A percentile compares a stretch with the other conserved stretches of the same genome.
These are phyloP conservation scores for Alternaria ventricosa DNA, from an alignment of 2,329 filamentous ascomycete species.

Conservation along the genomic window DNA sequence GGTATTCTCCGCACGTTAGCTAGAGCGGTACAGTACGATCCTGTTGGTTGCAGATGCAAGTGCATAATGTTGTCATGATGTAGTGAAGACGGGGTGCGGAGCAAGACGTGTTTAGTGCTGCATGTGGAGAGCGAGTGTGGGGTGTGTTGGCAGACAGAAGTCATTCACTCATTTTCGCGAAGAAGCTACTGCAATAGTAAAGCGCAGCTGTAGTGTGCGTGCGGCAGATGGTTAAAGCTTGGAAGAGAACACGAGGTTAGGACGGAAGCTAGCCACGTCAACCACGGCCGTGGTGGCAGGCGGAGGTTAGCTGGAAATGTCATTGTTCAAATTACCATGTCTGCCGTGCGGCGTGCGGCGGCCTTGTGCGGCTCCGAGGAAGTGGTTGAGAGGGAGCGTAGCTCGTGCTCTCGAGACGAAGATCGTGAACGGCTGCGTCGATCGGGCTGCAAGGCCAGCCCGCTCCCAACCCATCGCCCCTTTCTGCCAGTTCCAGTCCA, in stretches of 20 bases:
- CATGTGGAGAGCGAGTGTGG: background rate
- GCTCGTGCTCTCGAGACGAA: background rate
- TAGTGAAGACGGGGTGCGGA: background rate
- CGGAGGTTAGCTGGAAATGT: background rate
- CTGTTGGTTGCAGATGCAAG: background rate
- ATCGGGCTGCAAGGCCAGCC: slow-evolving; percentile 1
- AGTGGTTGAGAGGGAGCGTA: background rate
- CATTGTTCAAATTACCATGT: background rate
- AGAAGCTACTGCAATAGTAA: background rate
- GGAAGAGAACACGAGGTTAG: background rate
- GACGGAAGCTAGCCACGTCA: slow-evolving; percentile 29
- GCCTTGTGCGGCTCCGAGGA: background rate
- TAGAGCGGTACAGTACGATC: background rate
- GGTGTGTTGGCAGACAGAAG: slow-evolving; percentile 1
- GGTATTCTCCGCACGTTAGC: background rate
- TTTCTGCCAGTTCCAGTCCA: background rate
- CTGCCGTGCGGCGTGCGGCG: background rate
- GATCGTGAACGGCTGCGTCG: slow-evolving; percentile 7
- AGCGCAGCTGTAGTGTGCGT: background rate
- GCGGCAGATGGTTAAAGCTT: background rate
- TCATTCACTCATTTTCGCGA: background rate
- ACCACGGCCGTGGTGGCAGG: slow-evolving; percentile 6
- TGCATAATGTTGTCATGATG: background rate
- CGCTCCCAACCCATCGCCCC: background rate
- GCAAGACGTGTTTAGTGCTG: background rate